phyloP scores from a whole-genome alignment of 148 eudicot species.

The Agrostemma githago region DNA sequence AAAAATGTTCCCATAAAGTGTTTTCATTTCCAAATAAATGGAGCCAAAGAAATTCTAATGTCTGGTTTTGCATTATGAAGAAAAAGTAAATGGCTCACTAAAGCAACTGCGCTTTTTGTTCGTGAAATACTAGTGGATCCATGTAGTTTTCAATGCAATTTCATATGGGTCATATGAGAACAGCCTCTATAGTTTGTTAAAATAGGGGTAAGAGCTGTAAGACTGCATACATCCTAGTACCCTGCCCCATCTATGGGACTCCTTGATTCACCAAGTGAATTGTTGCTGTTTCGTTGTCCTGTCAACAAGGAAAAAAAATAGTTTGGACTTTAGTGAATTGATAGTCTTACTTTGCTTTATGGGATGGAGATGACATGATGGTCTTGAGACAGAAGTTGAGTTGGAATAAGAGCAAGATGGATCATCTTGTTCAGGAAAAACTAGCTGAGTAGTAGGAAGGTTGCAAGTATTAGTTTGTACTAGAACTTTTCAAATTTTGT shows the following conservation, averaged over 20 bases:
- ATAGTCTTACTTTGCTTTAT: not conserved
- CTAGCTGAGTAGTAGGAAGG: not conserved
- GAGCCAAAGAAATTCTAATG: not conserved
- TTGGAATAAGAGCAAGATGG: not conserved
- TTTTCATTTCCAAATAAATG: not conserved
- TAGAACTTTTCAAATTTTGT: not conserved
- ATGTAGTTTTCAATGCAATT: not conserved
- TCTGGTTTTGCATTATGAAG: not conserved
- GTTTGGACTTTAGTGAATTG: not conserved
- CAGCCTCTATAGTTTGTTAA: not conserved
- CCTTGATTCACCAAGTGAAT: not conserved
- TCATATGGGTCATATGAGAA: not conserved
- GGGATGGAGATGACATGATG: not conserved
- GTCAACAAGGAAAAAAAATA: not conserved
- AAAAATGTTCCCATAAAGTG: not conserved
- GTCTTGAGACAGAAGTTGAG: not conserved
- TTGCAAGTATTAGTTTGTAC: not conserved
- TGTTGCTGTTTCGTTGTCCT: not conserved
- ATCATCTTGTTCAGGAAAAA: not conserved
- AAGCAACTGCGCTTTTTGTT: not conserved
- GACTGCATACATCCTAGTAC: not conserved
- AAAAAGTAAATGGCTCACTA: not conserved
- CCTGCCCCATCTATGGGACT: not conserved
- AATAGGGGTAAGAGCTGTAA: not conserved
- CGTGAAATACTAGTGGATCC: not conserved